A percentile compares a stretch with the other conserved stretches of the same genome.
These are phyloP conservation scores for Verticillium alfalfae DNA, from an alignment of 2,329 filamentous ascomycete species.

Conservation along the genomic window DNA sequence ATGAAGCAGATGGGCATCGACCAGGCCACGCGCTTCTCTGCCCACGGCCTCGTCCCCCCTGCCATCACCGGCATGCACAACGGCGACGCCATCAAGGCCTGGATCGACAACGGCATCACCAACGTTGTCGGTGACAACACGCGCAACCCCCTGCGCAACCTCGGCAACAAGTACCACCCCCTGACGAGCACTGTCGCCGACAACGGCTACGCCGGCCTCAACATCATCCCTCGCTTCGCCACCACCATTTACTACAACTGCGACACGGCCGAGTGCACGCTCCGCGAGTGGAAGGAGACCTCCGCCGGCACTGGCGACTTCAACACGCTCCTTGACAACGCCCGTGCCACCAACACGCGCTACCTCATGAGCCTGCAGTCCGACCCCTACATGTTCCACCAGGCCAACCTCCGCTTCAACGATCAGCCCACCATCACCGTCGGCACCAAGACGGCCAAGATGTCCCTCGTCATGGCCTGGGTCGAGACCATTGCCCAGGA, in stretches of 20 bases:
- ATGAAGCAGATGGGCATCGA: constrained; percentile 45
- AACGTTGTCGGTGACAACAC: constrained; percentile 62
- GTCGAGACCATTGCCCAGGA: constrained; percentile 48
- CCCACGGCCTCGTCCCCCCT: constrained; percentile 53
- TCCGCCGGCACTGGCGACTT: constrained; percentile 50
- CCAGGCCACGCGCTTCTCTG: constrained; percentile 39
- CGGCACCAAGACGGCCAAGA: constrained; percentile 37
- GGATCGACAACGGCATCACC: constrained; percentile 52
- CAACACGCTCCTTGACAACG: constrained; percentile 41
- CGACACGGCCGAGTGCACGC: constrained; percentile 48
- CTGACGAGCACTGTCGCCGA: constrained; percentile 41
- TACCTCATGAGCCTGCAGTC: constrained; percentile 51
- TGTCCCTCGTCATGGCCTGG: constrained; percentile 53
- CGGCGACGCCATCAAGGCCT: constrained; percentile 55
- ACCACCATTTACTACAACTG: constrained; percentile 63
- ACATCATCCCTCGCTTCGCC: constrained; percentile 54
- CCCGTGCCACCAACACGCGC: constrained; percentile 46
- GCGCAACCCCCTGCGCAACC: constrained; percentile 46
- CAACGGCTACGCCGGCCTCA: constrained; percentile 51
- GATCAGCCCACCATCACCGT: constrained; percentile 41
- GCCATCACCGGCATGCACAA: constrained; percentile 61
- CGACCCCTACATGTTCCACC: constrained; percentile 57
- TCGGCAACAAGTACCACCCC: constrained; percentile 45
- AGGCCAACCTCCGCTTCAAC: constrained; percentile 51
- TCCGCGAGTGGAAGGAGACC: constrained; percentile 56